phyloP scores from a whole-genome alignment of 2,329 filamentous ascomycete species.

The Nigrospora sphaerica region DNA sequence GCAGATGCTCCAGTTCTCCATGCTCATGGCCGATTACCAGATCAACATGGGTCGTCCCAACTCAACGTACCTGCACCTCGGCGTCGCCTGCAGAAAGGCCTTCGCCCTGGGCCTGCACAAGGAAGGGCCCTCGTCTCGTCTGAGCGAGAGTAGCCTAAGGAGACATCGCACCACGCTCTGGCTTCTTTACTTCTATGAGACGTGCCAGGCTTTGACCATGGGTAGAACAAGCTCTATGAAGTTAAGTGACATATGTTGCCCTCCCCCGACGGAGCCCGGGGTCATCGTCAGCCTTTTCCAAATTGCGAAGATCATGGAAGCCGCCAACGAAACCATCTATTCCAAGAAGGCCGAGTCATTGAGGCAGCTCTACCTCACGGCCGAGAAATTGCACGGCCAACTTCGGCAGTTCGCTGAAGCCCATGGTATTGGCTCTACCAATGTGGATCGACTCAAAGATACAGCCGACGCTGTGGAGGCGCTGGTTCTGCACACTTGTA shows the following conservation, averaged over 20 bases:
- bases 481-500: slow-evolving; percentile 10
- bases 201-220: slow-evolving; percentile 13
- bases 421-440: slow-evolving; percentile 9
- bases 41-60: slow-evolving; percentile 20
- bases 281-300: slow-evolving; percentile 11
- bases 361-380: slow-evolving; percentile 14
- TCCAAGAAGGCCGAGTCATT: slow-evolving; percentile 16
- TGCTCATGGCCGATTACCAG: slow-evolving; percentile 19
- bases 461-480: slow-evolving; percentile 3
- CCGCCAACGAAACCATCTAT: slow-evolving; percentile 13
- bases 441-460: neutral
- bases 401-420: slow-evolving; percentile 13
- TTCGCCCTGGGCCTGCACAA: slow-evolving; percentile 20
- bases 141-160: slow-evolving; percentile 11
- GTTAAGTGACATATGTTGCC: slow-evolving; percentile 14
- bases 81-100: slow-evolving; percentile 17
- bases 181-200: slow-evolving; percentile 20
- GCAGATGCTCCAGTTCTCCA: slow-evolving; percentile 20
- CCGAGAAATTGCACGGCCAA: slow-evolving; percentile 12
- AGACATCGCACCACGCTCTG: slow-evolving; percentile 18
- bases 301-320: slow-evolving; percentile 13
- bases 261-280: slow-evolving; percentile 11
- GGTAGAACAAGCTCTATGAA: slow-evolving; percentile 12
- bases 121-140: slow-evolving; percentile 10
- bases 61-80: slow-evolving; percentile 18